Conservation (phyloP, 768 basidiomycete genomes). For the Vararia minispora region DNA sequence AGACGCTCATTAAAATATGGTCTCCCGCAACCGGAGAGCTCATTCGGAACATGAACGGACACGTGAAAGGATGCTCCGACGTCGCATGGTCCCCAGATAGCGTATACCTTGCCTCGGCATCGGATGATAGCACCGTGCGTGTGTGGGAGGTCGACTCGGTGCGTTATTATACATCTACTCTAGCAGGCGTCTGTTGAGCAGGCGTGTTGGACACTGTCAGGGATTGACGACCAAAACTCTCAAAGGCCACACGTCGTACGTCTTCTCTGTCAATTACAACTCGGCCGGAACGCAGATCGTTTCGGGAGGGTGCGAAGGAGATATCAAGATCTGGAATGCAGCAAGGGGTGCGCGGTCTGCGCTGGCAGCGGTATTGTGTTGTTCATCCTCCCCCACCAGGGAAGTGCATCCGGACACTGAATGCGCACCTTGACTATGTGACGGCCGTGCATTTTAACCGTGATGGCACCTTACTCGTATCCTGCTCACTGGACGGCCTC, state of each 20-base stretch:
- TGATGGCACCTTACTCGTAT: slow-evolving; percentile 86
- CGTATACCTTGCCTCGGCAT: slow-evolving; percentile 76
- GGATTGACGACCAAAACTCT: slow-evolving; percentile 61
- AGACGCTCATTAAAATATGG: slow-evolving; percentile 75
- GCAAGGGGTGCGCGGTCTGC: slow-evolving; percentile 46
- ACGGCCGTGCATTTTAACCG: slow-evolving; percentile 91
- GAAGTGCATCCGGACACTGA: slow-evolving; percentile 73
- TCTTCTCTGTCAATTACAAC: slow-evolving; percentile 91
- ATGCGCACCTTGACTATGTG: slow-evolving; percentile 91
- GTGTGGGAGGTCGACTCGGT: slow-evolving; percentile 85
- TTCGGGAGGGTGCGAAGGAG: slow-evolving; percentile 88
- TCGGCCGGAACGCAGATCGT: slow-evolving; percentile 80
- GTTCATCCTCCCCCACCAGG: slow-evolving; percentile 32
- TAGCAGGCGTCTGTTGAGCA: background rate
- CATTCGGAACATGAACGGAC: slow-evolving; percentile 62
- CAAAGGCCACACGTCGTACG: slow-evolving; percentile 76
- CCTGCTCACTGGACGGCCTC: slow-evolving; percentile 84
- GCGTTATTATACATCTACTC: slow-evolving; percentile 18
- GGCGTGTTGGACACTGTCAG: slow-evolving; percentile 29
- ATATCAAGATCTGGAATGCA: slow-evolving; percentile 87
- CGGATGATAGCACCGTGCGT: slow-evolving; percentile 82
- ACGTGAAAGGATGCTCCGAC: slow-evolving; percentile 79
- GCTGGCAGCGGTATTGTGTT: background rate
- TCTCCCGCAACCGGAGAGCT: slow-evolving; percentile 70
- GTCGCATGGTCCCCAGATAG: slow-evolving; percentile 84